A percentile compares a stretch with the other conserved stretches of the same genome.
These are phyloP conservation scores for Colletotrichum sp. DNA, from an alignment of 2,329 filamentous ascomycete genomes.

Conservation along the genomic window DNA sequence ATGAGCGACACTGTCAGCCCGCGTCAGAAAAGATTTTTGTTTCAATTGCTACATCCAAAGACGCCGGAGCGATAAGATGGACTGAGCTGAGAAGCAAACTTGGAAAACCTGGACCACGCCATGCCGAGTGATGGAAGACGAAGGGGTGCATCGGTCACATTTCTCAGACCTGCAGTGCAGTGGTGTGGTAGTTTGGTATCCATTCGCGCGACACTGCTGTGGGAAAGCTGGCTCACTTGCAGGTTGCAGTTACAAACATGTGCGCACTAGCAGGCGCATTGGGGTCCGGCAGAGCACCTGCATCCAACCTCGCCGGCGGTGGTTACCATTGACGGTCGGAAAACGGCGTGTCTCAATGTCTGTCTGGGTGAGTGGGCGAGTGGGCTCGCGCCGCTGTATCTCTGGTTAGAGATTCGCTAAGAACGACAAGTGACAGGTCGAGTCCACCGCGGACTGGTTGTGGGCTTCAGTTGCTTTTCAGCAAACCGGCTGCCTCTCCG, in stretches of 20 bases:
- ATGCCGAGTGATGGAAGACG: constrained; percentile 9
- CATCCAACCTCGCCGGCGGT: not conserved
- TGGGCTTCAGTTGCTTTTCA: not conserved
- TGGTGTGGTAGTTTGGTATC: not conserved
- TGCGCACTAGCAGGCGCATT: not conserved
- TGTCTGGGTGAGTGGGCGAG: not conserved
- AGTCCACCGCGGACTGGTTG: not conserved
- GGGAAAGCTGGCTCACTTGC: not conserved
- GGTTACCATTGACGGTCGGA: not conserved
- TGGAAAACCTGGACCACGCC: not conserved
- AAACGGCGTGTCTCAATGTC: not conserved
- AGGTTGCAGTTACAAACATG: not conserved
- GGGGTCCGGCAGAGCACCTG: not conserved
- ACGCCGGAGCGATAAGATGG: not conserved
- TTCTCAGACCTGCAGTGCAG: constrained; percentile 13
- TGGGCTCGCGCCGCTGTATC: not conserved
- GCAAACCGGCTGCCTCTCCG: constrained; percentile 21
- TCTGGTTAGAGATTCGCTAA: not conserved
- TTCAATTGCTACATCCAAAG: not conserved
- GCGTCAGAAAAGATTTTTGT: not conserved
- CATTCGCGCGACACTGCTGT: not conserved
- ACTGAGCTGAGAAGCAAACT: not conserved
- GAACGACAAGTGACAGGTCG: constrained; percentile 6
- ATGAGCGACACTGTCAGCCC: not conserved
- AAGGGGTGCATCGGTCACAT: constrained; percentile 14